Evolutionary conservation across 805 yeast species (phyloP).

Genomic region (Jamesozyma gamospora): DNA sequence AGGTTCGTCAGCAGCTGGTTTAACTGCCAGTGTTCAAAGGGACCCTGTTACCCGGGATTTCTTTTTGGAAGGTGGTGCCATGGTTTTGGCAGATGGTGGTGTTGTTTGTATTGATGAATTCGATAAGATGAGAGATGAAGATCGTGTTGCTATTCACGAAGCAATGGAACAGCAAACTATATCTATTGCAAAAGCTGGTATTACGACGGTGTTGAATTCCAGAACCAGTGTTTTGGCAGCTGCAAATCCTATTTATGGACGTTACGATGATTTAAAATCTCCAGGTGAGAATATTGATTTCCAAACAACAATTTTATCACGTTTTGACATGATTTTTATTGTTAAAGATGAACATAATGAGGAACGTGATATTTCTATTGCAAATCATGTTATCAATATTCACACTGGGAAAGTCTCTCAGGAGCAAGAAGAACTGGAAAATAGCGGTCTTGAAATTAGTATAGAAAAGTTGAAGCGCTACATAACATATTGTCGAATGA

Average conservation of each 20-base stretch:
- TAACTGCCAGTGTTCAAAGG: conserved; percentile 95
- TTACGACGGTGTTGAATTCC: conserved; percentile 90
- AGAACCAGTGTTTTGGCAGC: conserved; percentile 96
- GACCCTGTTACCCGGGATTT: conserved; percentile 83
- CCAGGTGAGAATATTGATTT: conserved; percentile 98
- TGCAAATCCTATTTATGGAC: conserved; percentile 93
- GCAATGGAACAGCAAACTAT: conserved; percentile 99
- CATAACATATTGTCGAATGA: conserved; percentile 78
- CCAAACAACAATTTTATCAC: conserved; percentile 90
- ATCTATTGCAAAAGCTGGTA: conserved; percentile 98
- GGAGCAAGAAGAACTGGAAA: conserved; percentile 40
- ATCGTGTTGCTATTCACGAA: conserved; percentile 97
- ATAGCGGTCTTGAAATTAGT: conserved; percentile 69
- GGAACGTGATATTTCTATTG: conserved; percentile 76
- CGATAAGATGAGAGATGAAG: conserved; percentile 98
- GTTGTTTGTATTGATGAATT: conserved; percentile 98
- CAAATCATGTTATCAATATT: conserved; percentile 88
- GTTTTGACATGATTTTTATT: conserved; percentile 97
- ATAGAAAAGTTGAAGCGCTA: conserved; percentile 85
- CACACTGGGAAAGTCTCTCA: conserved; percentile 64
- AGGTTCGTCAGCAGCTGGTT: conserved; percentile 99
- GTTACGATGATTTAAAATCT: conserved; percentile 90
- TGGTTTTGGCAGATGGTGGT: conserved; percentile 99
- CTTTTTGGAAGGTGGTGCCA: conserved; percentile 97
- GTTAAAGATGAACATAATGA: conserved; percentile 93